Conservation (phyloP, 805 yeast genomes). For the Clavispora fructus region DNA sequence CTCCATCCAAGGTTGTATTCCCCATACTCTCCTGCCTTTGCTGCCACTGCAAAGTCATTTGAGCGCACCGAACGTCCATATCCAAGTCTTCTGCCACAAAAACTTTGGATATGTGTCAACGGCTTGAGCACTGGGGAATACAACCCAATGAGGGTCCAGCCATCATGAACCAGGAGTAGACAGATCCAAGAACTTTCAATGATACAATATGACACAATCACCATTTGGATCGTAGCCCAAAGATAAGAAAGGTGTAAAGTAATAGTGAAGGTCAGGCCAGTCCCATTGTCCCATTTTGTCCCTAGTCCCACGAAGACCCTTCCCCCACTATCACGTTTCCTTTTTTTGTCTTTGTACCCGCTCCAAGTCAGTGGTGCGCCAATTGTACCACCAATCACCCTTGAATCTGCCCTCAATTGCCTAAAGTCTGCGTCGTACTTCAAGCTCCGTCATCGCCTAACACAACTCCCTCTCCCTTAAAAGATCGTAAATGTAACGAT, state of each 20-base stretch:
- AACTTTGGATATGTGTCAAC: background rate
- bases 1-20: background rate
- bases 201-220: background rate
- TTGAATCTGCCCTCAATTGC: background rate
- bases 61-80: background rate
- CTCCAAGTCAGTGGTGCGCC: background rate
- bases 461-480: background rate
- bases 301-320: background rate
- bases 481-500: background rate
- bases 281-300: background rate
- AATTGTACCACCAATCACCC: background rate
- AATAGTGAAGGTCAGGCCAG: background rate
- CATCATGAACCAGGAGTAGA: background rate
- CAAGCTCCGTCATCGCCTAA: background rate
- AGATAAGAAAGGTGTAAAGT: background rate
- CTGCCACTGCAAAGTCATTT: background rate
- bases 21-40: background rate
- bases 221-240: background rate
- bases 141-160: background rate
- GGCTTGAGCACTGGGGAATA: background rate
- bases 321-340: background rate
- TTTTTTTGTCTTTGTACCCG: background rate
- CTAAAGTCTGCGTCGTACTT: background rate
- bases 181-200: background rate
- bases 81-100: background rate